Evolutionary conservation across 176 grass and related monocot species (phyloP).

Genomic region (Luzula sylvatica): DNA sequence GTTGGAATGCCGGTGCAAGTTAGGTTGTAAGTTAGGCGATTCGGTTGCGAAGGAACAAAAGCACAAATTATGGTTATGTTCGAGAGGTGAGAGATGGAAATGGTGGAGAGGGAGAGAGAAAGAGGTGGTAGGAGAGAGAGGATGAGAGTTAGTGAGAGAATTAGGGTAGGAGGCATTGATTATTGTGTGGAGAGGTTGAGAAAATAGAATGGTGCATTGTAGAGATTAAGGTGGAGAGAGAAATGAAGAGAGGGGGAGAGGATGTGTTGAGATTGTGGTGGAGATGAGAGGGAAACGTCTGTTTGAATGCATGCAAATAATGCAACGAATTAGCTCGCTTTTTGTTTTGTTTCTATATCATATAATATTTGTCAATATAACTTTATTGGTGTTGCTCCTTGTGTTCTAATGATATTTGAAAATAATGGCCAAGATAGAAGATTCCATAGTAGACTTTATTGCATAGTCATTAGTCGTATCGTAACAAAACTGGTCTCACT

Average conservation of each 20-base stretch:
- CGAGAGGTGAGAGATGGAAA: conserved; percentile 47
- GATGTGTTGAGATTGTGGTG: not conserved
- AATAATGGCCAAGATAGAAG: not conserved
- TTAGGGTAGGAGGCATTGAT: conserved; percentile 45
- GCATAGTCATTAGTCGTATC: too few species aligned
- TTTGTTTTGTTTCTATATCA: conserved; percentile 5
- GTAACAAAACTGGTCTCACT: too few species aligned
- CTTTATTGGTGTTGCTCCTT: conserved; percentile 8
- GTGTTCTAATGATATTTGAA: conserved; percentile 16
- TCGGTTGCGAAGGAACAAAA: not conserved
- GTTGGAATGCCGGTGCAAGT: conserved; percentile 34
- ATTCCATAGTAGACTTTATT: too few species aligned
- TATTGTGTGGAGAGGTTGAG: conserved; percentile 18
- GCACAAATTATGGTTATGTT: conserved; percentile 30
- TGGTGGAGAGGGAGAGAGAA: conserved; percentile 43
- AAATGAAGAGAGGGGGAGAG: not conserved
- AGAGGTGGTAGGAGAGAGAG: conserved; percentile 18
- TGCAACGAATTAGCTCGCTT: conserved; percentile 8
- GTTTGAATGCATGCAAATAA: conserved; percentile 24
- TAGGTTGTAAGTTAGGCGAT: conserved; percentile 18
- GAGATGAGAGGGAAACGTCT: conserved; percentile 2
- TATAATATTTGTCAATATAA: not conserved
- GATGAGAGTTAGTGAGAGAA: conserved; percentile 9
- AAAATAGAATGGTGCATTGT: conserved; percentile 14
- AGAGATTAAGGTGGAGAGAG: conserved; percentile 15